Evolutionary conservation across 2,329 filamentous ascomycete genomes (phyloP).

Genomic region (Sporothrix protearum): DNA sequence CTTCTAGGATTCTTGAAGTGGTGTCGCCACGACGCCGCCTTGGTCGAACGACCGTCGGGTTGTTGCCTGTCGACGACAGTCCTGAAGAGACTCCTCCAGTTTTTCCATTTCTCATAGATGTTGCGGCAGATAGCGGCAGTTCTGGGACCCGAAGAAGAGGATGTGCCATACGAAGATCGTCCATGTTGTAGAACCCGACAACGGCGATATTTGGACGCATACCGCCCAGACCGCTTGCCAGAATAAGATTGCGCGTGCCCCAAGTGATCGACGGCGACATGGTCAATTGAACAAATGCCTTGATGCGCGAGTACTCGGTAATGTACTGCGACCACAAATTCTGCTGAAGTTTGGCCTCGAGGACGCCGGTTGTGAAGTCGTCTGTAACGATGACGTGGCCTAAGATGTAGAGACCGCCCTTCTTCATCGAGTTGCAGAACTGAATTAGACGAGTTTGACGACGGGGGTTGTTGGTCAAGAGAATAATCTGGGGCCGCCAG

Average conservation of each 20-base stretch:
- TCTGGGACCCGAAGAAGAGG: constrained; percentile 57
- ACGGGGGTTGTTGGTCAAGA: constrained; percentile 80
- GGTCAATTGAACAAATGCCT: constrained; percentile 83
- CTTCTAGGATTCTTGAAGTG: constrained; percentile 54
- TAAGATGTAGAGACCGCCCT: constrained; percentile 78
- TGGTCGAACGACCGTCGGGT: background rate
- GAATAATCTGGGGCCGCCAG: constrained; percentile 82
- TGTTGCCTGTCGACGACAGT: background rate
- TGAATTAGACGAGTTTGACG: constrained; percentile 78
- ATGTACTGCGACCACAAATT: constrained; percentile 82
- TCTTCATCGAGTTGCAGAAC: constrained; percentile 89
- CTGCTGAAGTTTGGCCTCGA: constrained; percentile 78
- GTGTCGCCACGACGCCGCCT: constrained; percentile 50
- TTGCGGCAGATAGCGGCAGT: constrained; percentile 31
- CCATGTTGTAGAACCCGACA: constrained; percentile 74
- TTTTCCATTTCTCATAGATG: background rate
- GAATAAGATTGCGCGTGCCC: constrained; percentile 77
- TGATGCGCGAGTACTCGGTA: constrained; percentile 74
- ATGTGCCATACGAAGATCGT: constrained; percentile 63
- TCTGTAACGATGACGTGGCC: constrained; percentile 84
- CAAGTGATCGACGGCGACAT: constrained; percentile 80
- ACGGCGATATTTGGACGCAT: constrained; percentile 89
- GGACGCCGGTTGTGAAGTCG: constrained; percentile 73
- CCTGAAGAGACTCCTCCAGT: background rate
- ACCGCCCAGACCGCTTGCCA: constrained; percentile 77